phyloP scores from a whole-genome alignment of 2,329 filamentous ascomycete species.

The Penicillium crustosum region DNA sequence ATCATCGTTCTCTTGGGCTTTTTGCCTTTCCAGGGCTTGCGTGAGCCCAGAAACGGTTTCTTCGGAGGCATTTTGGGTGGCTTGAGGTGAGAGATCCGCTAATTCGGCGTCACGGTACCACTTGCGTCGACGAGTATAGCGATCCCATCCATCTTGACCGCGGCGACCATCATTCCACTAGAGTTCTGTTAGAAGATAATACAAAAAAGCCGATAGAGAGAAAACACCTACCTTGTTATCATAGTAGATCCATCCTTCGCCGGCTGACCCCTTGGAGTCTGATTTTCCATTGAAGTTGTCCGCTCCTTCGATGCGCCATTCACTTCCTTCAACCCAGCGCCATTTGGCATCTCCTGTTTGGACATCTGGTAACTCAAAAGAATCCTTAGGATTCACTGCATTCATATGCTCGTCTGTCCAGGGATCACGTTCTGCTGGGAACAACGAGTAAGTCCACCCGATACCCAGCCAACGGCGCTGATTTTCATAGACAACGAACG shows the following conservation, averaged over 20 bases:
- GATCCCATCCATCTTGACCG: slow-evolving; percentile 85
- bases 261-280: slow-evolving; percentile 49
- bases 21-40: slow-evolving; percentile 22
- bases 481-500: slow-evolving; percentile 95
- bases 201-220: neutral
- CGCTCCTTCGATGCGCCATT: slow-evolving; percentile 81
- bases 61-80: slow-evolving; percentile 45
- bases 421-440: slow-evolving; percentile 82
- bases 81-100: slow-evolving; percentile 63
- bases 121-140: slow-evolving; percentile 88
- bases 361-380: slow-evolving; percentile 67
- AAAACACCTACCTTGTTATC: slow-evolving; percentile 76
- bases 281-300: slow-evolving; percentile 37
- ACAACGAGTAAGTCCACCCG: slow-evolving; percentile 89
- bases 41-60: slow-evolving; percentile 40
- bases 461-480: slow-evolving; percentile 92
- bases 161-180: slow-evolving; percentile 88
- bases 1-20: slow-evolving; percentile 26
- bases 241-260: slow-evolving; percentile 92
- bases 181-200: slow-evolving; percentile 4
- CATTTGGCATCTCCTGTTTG: slow-evolving; percentile 63
- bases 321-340: slow-evolving; percentile 81
- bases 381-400: slow-evolving; percentile 69
- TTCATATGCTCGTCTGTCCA: slow-evolving; percentile 98
- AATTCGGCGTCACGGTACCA: slow-evolving; percentile 97